Base-by-base conservation (phyloP, 2,329 filamentous ascomycete genomes). In the Alternaria sp. region DNA sequence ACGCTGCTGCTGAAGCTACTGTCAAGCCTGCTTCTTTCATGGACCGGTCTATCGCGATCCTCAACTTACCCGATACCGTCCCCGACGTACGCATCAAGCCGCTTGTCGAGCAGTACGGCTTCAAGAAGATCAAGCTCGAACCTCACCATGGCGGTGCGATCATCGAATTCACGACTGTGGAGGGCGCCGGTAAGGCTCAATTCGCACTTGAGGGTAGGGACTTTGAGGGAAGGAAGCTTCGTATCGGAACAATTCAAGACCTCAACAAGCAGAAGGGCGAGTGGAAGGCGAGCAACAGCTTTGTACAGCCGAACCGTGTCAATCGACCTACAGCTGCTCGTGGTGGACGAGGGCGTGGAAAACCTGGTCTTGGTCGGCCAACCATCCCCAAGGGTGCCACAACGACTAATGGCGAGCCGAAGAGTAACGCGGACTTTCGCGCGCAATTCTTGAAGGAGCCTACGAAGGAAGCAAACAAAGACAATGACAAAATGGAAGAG, bases 41-140 rank as follows among this genome's bases (percentile, higher is more conserved):
- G 34, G 87, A 89, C 51, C 89, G 93, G 53, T 95, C 92, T 1
- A 85, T 98, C 51, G 90, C 90, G 9, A 82, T 99, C 28, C 87
- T 97, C 79, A 91, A 94, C 63, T 83, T 99, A 1, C 93, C 95
- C 0, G 95, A 98, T 73, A 98, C 94, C 0, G 88, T 98, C 71
- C 97, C 96, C 66, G 92, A 96, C 71, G 88, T 91, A 1, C 92
- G 94, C 30, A 87, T 99, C 55, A 87, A 87, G 44, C 85, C 88
- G 0, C 81, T 96, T 3, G 88, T 91, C 8, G 90, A 93, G 68
- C 85, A 88, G 1, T 85, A 89, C 44, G 93, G 93, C 0, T 84
- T 97, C 24, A 84, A 89, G 64, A 94, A 94, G 76, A 84, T 98
- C 4, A 84, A 91, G 12, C 84, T 97, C 11, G 89, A 93, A 46